Conservation (phyloP, 169 alveolate species). For the Plasmodium coatneyi region DNA sequence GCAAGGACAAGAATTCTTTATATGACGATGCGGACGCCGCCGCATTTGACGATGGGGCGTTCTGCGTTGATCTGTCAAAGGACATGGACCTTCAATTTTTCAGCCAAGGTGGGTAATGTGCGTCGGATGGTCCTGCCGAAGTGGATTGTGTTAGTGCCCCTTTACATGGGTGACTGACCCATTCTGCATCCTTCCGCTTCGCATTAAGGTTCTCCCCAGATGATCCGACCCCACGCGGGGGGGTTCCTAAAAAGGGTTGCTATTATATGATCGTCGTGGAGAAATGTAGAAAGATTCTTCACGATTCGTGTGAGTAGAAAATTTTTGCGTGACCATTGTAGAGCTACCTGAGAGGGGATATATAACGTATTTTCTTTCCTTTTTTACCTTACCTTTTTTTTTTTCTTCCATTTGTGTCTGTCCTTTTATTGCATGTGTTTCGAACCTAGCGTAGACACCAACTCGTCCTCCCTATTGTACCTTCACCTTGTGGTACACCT, state of each 20-base stretch:
- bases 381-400: no score
- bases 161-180: not conserved
- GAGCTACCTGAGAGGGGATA: not conserved
- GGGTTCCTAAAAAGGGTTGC: not conserved
- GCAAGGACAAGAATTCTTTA: not conserved
- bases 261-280: not conserved
- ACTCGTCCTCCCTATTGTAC: not conserved
- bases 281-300: not conserved
- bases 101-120: not conserved
- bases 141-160: not conserved
- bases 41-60: not conserved
- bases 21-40: not conserved
- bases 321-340: not conserved
- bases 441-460: no score
- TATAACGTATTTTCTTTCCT: not conserved
- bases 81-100: conserved; percentile 18
- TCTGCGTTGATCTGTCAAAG: not conserved
- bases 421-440: not conserved
- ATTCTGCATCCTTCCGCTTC: not conserved
- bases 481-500: not conserved
- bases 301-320: not conserved
- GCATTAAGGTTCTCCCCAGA: not conserved
- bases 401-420: not conserved
- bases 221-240: not conserved
- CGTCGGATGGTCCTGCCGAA: not conserved